Base-by-base conservation (phyloP, 345 rosid species). In the Sonneratia caseolaris region DNA sequence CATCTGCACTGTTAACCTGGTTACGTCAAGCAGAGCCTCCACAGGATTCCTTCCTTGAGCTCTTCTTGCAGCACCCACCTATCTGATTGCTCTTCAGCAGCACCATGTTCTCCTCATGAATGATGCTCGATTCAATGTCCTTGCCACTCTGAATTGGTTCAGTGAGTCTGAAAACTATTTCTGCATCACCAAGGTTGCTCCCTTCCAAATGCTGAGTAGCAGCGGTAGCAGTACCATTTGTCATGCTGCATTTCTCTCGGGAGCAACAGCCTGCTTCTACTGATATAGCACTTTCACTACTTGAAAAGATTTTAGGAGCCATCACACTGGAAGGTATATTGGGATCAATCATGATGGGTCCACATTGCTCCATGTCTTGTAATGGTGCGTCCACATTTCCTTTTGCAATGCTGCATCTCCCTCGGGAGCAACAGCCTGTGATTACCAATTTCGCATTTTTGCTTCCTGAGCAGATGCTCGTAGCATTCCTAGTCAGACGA, bases 61-160 rank as follows among this genome's bases (percentile, higher is more conserved):
- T 82, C 9, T 59, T 59, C 78, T 72, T 82, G 77, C 89, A 84
- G 64, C 87, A 84, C 24, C 86, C 80, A n/a, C 81, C 82, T 12
- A 42, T 49, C 55, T 82, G 64, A 22, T 24, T 84, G 66, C 77
- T 81, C 72, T 72, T 78, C 74, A 70, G 78, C 73, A 76, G 74
- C n/a, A 7, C 27, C 0, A 69, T 49, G 35, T 37, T 36, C 47
- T 66, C 37, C 43, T 8, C 45, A 42, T 27, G 32, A 27, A 9
- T 21, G 1, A 27, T 37, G 4, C 73, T 68, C 11, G 64, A 21
- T 51, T 59, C 53, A 57, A 65, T 59, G 56, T 71, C 73, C 37
- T 27, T 27, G 66, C 19, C 38, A 62, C 19, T 13, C 37, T 62
- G 66, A 62, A 35, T 27, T 14, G 37, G 38, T 15, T 62, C 37